Evolutionary conservation across 2,329 filamentous ascomycete species (phyloP).

Genomic region (Curvularia lunata): DNA sequence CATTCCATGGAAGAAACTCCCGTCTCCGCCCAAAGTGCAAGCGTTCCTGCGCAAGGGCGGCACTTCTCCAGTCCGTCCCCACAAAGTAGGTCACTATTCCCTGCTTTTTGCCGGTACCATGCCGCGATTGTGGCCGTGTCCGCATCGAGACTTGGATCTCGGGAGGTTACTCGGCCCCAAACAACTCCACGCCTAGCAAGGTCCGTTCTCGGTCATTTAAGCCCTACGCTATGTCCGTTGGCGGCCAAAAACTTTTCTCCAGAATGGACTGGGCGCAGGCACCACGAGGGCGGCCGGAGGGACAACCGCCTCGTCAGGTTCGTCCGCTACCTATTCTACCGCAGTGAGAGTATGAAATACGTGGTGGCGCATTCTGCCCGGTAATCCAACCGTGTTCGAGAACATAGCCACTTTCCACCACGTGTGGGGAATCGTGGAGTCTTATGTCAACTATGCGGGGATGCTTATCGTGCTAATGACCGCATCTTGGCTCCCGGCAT

Average conservation of each 20-base stretch:
- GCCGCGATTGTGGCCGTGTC: slow-evolving; percentile 15
- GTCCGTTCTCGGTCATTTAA: slow-evolving; percentile 27
- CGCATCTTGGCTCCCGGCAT: slow-evolving; percentile 21
- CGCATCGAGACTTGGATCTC: slow-evolving; percentile 23
- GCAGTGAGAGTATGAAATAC: background rate
- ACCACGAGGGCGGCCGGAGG: slow-evolving; percentile 8
- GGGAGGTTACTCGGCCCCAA: slow-evolving; percentile 35
- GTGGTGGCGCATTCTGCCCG: slow-evolving; percentile 20
- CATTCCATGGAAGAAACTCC: background rate
- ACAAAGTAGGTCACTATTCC: background rate
- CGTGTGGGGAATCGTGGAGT: slow-evolving; percentile 28
- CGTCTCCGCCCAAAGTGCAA: background rate
- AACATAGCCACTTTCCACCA: slow-evolving; percentile 22
- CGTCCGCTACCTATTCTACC: slow-evolving; percentile 1
- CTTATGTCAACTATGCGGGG: slow-evolving; percentile 27
- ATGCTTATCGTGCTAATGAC: slow-evolving; percentile 22
- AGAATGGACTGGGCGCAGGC: slow-evolving; percentile 8
- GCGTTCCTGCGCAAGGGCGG: slow-evolving; percentile 12
- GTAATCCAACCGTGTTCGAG: slow-evolving; percentile 19
- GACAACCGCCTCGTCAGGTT: slow-evolving; percentile 16
- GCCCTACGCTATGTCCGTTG: slow-evolving; percentile 16
- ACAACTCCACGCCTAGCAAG: slow-evolving; percentile 18
- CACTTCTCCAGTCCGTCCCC: background rate
- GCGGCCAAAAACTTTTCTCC: slow-evolving; percentile 17
- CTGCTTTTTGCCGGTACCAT: slow-evolving; percentile 9